Evolutionary conservation across 352 stramenopile species (phyloP), one percentile per base, ranked within the genome.

Genomic region (Bremia lactucae): DNA sequence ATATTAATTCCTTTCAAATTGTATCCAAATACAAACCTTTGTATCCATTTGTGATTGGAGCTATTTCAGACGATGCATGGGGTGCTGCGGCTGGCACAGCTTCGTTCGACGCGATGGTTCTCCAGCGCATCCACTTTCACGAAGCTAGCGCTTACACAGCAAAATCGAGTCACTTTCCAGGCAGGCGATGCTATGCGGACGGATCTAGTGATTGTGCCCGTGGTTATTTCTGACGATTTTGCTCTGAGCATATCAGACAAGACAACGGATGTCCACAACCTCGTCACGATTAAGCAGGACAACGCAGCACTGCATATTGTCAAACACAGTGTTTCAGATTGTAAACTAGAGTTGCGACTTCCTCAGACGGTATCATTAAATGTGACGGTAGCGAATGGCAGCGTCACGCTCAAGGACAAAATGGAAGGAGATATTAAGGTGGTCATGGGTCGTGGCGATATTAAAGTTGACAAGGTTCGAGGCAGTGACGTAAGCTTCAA

Each of bases 371-470:
- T 77, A 4, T 41, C 81, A 43, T 44, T 90, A 28, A 47, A 65
- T 26, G 36, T 90, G 25, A 62, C 49, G 4, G 38, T 83, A 20
- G 61, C 70, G 10, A 46, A 66, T 23, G 78, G 72, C 28, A 46
- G 52, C 24, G 67, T 87, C 15, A 33, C 13, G 2, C 14, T 90
- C 8, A 43, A 49, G 6, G 69, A 85, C 46, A 87, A 87, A 43
- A 48, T 90, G 2, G 78, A 90, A 49, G 78, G 74, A 19, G 58
- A 90, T 42, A 69, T 85, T 6, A 74, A 70, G 38, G 50, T 90
- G n/a, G 47, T 66, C 3, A 24, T 86, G 1, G 64, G 68, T 15
- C 52, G 62, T n/a, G 78, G 78, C 10, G 55, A 85, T 31, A 70
- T 90, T 14, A 7, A 16, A 7, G 57, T 73, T 10, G 48, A 83